Base-by-base conservation (phyloP, 306 rosid genomes). In the Vigna reflexopilosa region DNA sequence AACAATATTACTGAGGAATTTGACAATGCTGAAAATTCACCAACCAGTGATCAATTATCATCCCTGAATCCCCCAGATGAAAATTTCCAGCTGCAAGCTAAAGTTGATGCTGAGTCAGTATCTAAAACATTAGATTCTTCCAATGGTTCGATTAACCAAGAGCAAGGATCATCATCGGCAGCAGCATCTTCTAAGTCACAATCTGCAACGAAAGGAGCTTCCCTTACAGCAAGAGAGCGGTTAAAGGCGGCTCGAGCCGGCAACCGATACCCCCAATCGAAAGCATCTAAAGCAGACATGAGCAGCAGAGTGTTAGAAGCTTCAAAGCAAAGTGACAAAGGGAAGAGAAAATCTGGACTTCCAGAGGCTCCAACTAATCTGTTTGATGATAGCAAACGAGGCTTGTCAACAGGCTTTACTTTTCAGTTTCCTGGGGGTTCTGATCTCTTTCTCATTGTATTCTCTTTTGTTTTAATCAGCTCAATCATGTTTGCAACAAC, bases 401-500 rank as follows among this genome's bases (percentile, higher is more conserved):
- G 97, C 38, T 36, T 92, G 87, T 88, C 98, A 6, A 87, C 88
- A 56, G 97, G 98, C 49, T 79, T 79, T 64, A 90, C 93, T 58
- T 94, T 93, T 84, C 75, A 87, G 6, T 87, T 94, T 61, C 97
- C 97, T 0, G 97, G 97, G 6, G 97, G 97, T 51, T 64, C 59
- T 30, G 98, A 94, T 74, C 81, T 94, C 64, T 87, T 92, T 59
- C 1, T 90, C 64, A 79, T 94, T 79, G 72, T 65, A 34, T 83
- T 90, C 51, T 94, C 98, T 0, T 90, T 94, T 83, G 97, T 94
- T 54, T 84, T 92, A 17, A 94, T 94, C 81, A 94, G 92, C 80
- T 78, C 97, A 5, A 86, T 90, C 69, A 94, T 94, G 98, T 92
- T 94, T 85, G 93, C 93, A 79, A 94, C 98, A 16, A 94, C 98